Evolutionary conservation across 345 rosid species (phyloP).

Genomic region (Aurinia saxatilis): DNA sequence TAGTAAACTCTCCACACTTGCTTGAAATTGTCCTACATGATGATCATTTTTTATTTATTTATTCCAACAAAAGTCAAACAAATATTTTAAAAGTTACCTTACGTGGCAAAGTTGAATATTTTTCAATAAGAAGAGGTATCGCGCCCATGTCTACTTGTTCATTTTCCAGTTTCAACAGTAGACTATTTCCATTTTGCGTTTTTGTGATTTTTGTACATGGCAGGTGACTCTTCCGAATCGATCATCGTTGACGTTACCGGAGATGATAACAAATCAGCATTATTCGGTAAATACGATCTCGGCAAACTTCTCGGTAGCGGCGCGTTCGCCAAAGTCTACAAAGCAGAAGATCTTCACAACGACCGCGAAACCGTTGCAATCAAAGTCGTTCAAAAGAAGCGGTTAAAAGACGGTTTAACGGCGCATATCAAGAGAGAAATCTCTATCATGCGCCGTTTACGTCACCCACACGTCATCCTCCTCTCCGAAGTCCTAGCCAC

Average conservation of each 20-base stretch:
- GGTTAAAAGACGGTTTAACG: slow-evolving; percentile 35
- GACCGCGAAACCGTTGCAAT: slow-evolving; percentile 65
- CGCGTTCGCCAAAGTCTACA: slow-evolving; percentile 76
- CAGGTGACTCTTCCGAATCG: slow-evolving; percentile 23
- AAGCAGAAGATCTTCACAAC: slow-evolving; percentile 41
- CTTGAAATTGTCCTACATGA: slow-evolving; percentile 4
- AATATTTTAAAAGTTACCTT: background rate
- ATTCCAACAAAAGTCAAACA: slow-evolving; percentile 7
- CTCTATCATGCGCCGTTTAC: slow-evolving; percentile 64
- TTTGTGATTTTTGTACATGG: slow-evolving; percentile 7
- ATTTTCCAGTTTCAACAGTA: background rate
- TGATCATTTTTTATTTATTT: background rate
- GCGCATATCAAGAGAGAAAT: slow-evolving; percentile 63
- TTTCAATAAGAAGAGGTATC: slow-evolving; percentile 19
- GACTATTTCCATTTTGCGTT: background rate
- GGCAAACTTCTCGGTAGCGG: slow-evolving; percentile 62
- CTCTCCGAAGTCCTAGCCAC: slow-evolving; percentile 70
- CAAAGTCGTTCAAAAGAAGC: slow-evolving; percentile 60
- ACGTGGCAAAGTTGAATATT: slow-evolving; percentile 13
- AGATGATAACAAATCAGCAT: slow-evolving; percentile 23
- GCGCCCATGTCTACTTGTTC: slow-evolving; percentile 7
- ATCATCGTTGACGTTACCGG: slow-evolving; percentile 29
- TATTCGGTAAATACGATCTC: slow-evolving; percentile 63
- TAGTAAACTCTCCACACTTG: background rate
- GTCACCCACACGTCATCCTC: slow-evolving; percentile 49